Evolutionary conservation across 2,329 filamentous ascomycete species (phyloP).

Genomic region (Tolypocladium sp.): DNA sequence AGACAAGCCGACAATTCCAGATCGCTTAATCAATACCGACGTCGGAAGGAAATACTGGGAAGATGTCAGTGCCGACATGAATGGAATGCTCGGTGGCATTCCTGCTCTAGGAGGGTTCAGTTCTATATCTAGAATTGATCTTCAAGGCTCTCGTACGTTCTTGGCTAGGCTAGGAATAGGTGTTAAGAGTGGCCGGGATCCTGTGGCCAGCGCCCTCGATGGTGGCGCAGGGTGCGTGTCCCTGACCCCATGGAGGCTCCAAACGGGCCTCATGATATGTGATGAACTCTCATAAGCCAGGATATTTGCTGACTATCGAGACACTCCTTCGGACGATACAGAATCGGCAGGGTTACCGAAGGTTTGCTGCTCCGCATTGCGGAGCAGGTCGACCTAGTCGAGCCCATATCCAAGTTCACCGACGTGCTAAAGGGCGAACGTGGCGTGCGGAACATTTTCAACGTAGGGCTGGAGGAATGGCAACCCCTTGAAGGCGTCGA

Average conservation of each 20-base stretch:
- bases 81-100: slow-evolving; percentile 75
- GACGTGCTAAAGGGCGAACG: slow-evolving; percentile 45
- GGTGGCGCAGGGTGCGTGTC: slow-evolving; percentile 28
- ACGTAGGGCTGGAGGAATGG: slow-evolving; percentile 69
- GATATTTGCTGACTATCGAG: background rate
- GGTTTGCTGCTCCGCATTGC: slow-evolving; percentile 65
- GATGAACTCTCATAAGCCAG: no score
- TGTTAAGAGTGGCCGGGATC: slow-evolving; percentile 20
- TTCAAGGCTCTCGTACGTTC: slow-evolving; percentile 62
- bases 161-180: slow-evolving; percentile 52
- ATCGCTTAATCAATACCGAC: background rate
- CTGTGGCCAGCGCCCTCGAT: slow-evolving; percentile 21
- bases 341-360: slow-evolving; percentile 76
- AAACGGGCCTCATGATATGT: no score
- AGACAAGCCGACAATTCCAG: background rate
- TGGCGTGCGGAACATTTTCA: slow-evolving; percentile 56
- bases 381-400: slow-evolving; percentile 70
- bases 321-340: slow-evolving; percentile 12
- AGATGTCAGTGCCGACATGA: slow-evolving; percentile 31
- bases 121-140: slow-evolving; percentile 50
- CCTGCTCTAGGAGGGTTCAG: slow-evolving; percentile 14
- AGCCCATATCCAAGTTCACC: slow-evolving; percentile 79
- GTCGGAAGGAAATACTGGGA: slow-evolving; percentile 34
- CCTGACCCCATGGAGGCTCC: background rate
- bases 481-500: slow-evolving; percentile 27